Percentiles rank a stretch among this genome's conserved stretches.
Evolutionary conservation across 1,139 yeast genomes (phyloP).

Genomic region (Kurtzmaniella quercitrusa): DNA sequence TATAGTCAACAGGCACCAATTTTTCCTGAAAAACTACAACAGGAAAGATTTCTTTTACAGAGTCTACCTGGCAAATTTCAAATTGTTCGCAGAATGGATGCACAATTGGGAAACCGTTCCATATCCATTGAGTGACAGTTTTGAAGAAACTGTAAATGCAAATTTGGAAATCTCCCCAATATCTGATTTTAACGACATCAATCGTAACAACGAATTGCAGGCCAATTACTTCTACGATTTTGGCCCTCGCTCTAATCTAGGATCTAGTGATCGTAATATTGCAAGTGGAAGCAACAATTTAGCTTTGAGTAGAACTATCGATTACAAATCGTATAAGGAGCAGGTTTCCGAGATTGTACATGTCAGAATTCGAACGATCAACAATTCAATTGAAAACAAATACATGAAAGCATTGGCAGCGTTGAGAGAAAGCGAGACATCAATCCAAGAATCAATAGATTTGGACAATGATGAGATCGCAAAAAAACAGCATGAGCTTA

Average conservation of each 20-base stretch:
- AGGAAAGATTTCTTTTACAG: conserved; percentile 19
- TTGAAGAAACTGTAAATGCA: conserved; percentile 16
- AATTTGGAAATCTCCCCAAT: conserved; percentile 11
- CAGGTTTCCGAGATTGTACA: conserved; percentile 40
- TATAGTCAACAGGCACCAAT: conserved; percentile 25
- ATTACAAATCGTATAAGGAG: conserved; percentile 35
- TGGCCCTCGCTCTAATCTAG: conserved; percentile 5
- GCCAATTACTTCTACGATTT: conserved; percentile 12
- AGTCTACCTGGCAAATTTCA: conserved; percentile 28
- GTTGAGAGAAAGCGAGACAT: conserved; percentile 42
- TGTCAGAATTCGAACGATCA: conserved; percentile 30
- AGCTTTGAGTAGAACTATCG: conserved; percentile 10
- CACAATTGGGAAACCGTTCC: conserved; percentile 17
- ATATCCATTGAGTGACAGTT: conserved; percentile 12
- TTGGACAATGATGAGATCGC: conserved; percentile 47
- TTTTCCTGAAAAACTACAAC: conserved; percentile 14
- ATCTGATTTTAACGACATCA: conserved; percentile 22
- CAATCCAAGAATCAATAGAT: conserved; percentile 50
- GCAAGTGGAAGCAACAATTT: background rate
- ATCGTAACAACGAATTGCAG: conserved; percentile 21
- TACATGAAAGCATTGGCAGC: conserved; percentile 23
- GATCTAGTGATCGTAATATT: background rate
- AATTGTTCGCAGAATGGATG: conserved; percentile 23
- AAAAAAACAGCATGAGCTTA: conserved; percentile 39
- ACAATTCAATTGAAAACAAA: conserved; percentile 20